These are phyloP conservation scores for Canavalia ensiformis DNA, from an alignment of 306 rosid genomes.

Conservation along the genomic window DNA sequence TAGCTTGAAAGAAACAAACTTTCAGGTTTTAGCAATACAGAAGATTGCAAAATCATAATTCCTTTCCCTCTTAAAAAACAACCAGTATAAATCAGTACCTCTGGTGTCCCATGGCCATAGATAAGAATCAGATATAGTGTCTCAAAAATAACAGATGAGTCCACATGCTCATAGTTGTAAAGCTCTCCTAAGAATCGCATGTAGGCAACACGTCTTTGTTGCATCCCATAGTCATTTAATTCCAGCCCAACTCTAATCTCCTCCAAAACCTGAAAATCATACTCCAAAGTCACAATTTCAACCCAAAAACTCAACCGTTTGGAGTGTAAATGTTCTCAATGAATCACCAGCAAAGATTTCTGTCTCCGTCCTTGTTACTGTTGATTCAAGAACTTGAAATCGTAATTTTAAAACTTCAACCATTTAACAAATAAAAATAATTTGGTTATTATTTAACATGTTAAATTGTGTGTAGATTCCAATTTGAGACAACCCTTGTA, in stretches of 20 bases:
- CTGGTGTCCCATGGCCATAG: constrained; percentile 89
- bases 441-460: constrained; percentile 16
- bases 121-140: constrained; percentile 82
- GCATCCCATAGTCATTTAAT: constrained; percentile 95
- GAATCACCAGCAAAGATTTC: not conserved
- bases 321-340: constrained; percentile 14
- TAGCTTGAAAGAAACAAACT: not conserved
- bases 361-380: not conserved
- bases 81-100: constrained; percentile 65
- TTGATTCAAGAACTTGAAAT: constrained; percentile 35
- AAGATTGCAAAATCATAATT: constrained; percentile 9
- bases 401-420: constrained; percentile 16
- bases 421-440: constrained; percentile 25
- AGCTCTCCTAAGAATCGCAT: constrained; percentile 98
- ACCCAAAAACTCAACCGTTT: constrained; percentile 6
- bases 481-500: constrained; percentile 22
- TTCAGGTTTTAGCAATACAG: constrained; percentile 19
- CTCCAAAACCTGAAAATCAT: constrained; percentile 86
- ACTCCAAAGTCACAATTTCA: constrained; percentile 40
- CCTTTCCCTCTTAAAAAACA: not conserved
- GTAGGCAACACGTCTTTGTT: constrained; percentile 91
- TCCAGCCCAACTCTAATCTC: constrained; percentile 97
- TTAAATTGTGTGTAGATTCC: constrained; percentile 36
- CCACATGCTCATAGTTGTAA: constrained; percentile 97
- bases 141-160: constrained; percentile 96